These are phyloP conservation scores for Citrus sinensis DNA, from an alignment of 345 rosid species.

Conservation along the genomic window DVS_A1.0 CM039164.1:25256001-25256500, in stretches of 20 bases:
- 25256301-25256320: constrained; percentile 29
- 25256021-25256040: constrained; percentile 39
- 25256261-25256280: constrained; percentile 1
- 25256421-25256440: constrained; percentile 3
- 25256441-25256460: neutral
- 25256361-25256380: constrained; percentile 26
- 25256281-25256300: constrained; percentile 6
- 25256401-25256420: constrained; percentile 14
- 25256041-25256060: constrained; percentile 45
- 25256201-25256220: neutral
- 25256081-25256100: constrained; percentile 37
- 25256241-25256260: constrained; percentile 16
- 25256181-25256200: constrained; percentile 37
- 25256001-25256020: neutral
- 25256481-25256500: neutral
- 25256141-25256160: neutral
- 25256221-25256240: neutral
- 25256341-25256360: constrained; percentile 20
- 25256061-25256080: constrained; percentile 22
- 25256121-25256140: constrained; percentile 9
- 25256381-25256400: constrained; percentile 13
- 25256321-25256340: neutral
- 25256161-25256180: neutral
- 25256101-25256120: constrained; percentile 50
- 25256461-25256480: neutral